A percentile compares a stretch with the other conserved stretches of the same genome.
Evolutionary conservation across 1,284 basidiomycete genomes (phyloP).

Genomic region (Pseudozyma pruni): DNA sequence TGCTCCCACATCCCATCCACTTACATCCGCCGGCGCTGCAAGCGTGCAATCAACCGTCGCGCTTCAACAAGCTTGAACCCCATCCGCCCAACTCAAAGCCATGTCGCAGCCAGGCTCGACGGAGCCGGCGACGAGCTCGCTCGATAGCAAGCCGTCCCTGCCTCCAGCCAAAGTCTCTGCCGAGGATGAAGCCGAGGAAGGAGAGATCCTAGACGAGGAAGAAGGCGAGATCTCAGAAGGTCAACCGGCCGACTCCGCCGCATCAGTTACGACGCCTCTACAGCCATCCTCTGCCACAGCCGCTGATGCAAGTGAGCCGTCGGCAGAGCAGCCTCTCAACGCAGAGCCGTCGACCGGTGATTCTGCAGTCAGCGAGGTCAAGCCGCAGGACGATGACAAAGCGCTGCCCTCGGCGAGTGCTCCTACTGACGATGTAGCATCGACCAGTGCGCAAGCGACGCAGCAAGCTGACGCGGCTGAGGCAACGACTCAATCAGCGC

Average conservation of each 20-base stretch:
- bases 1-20: too few species aligned
- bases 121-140: conserved; percentile 4
- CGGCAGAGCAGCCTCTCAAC: conserved; percentile 17
- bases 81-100: background rate
- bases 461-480: background rate
- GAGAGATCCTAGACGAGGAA: conserved; percentile 46
- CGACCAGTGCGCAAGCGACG: background rate
- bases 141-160: conserved; percentile 1
- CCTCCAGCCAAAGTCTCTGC: conserved; percentile 7
- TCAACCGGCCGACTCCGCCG: conserved; percentile 4
- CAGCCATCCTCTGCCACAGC: conserved; percentile 1
- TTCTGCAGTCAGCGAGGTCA: background rate
- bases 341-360: conserved; percentile 10
- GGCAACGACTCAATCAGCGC: background rate
- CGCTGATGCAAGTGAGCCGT: conserved; percentile 4
- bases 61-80: background rate
- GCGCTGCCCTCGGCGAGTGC: background rate
- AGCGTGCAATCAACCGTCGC: background rate
- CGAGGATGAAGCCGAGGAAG: conserved; percentile 49
- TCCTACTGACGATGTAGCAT: background rate
- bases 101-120: conserved; percentile 32
- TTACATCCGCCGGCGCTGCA: too few species aligned
- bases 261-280: background rate
- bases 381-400: background rate
- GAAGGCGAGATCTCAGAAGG: conserved; percentile 43